Evolutionary conservation across 305 asterid genomes (phyloP).

Genomic region (Fraxinus latifolia): DNA sequence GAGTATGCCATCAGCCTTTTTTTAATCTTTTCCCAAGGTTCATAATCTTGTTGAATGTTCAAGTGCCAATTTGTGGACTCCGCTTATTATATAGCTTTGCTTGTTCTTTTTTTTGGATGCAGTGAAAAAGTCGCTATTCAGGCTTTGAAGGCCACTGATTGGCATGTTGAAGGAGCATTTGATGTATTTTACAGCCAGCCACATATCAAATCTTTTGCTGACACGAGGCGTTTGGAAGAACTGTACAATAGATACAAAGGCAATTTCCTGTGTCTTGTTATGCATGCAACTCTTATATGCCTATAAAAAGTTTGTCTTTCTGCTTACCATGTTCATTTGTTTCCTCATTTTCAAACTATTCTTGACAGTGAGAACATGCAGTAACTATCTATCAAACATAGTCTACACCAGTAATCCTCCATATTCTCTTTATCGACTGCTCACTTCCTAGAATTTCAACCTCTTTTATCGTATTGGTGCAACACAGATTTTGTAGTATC

Average conservation of each 20-base stretch:
- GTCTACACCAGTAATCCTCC: not conserved
- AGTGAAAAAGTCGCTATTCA: slow-evolving; percentile 47
- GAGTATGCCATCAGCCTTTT: not conserved
- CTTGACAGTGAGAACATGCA: slow-evolving; percentile 12
- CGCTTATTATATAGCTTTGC: not conserved
- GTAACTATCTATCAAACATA: not conserved
- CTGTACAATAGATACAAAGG: slow-evolving; percentile 52
- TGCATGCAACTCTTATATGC: not conserved
- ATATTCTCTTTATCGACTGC: not conserved
- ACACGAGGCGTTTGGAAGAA: slow-evolving; percentile 45
- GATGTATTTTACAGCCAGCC: slow-evolving; percentile 46
- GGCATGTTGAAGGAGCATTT: slow-evolving; percentile 56
- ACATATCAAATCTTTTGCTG: slow-evolving; percentile 36
- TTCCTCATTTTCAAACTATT: not conserved
- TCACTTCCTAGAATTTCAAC: not conserved
- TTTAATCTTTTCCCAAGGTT: not conserved
- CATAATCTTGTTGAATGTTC: not conserved
- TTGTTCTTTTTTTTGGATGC: slow-evolving; percentile 12
- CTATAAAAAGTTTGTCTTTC: not conserved
- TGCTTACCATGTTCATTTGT: not conserved
- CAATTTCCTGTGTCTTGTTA: slow-evolving; percentile 12
- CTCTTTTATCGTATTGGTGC: not conserved
- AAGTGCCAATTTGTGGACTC: not conserved
- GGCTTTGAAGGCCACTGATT: slow-evolving; percentile 37
- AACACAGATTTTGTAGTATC: not conserved